phyloP scores from a whole-genome alignment of 1,284 basidiomycete genomes.

The Ustilago bromivora region DNA sequence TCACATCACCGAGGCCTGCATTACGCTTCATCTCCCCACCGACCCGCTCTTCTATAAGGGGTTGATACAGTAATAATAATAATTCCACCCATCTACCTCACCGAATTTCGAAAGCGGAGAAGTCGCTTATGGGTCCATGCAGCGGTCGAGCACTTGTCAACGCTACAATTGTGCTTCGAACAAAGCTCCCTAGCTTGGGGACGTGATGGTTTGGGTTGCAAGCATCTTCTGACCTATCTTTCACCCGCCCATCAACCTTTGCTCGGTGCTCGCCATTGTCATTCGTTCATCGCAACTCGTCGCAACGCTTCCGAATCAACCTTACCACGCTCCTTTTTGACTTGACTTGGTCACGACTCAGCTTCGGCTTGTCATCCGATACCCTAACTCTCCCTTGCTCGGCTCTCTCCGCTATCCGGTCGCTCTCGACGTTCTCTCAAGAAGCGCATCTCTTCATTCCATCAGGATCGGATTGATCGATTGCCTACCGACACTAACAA shows the following conservation, averaged over 20 bases:
- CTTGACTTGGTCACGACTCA: neutral
- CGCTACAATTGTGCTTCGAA: neutral
- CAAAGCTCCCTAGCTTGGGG: slow-evolving; percentile 2
- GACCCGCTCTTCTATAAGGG: no score
- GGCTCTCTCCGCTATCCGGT: slow-evolving; percentile 3
- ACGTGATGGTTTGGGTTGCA: neutral
- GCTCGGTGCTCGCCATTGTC: neutral
- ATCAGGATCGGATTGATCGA: neutral
- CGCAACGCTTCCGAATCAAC: neutral
- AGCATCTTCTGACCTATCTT: neutral
- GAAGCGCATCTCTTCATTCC: neutral
- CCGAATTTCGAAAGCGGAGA: slow-evolving; percentile 22
- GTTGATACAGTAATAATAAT: no score
- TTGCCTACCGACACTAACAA: no score
- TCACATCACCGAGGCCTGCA: no score
- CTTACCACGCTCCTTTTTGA: neutral
- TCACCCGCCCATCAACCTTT: neutral
- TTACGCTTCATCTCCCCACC: no score
- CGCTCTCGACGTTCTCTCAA: neutral
- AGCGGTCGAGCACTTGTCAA: slow-evolving; percentile 5
- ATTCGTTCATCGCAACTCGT: neutral
- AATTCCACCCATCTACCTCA: neutral
- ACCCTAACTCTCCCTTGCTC: slow-evolving; percentile 1
- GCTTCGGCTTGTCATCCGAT: slow-evolving; percentile 3
- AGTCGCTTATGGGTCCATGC: slow-evolving; percentile 7